Percentiles rank a stretch among this genome's conserved stretches.
Conservation (phyloP, 768 basidiomycete species). For the Amanita rubescens region DNA sequence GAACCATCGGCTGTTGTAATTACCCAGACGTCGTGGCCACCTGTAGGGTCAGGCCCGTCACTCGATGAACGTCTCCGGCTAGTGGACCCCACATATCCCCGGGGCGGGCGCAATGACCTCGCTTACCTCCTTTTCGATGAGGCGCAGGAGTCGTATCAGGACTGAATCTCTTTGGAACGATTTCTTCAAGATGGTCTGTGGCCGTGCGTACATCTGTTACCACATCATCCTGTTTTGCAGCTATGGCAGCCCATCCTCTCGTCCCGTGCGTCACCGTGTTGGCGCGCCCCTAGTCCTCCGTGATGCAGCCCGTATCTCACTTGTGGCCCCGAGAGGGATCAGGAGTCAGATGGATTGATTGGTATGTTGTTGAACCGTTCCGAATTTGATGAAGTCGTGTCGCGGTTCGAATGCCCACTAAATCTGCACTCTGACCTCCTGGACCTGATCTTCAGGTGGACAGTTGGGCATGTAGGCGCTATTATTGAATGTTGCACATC, state of each 20-base stretch:
- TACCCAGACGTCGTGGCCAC: neutral
- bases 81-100: neutral
- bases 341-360: neutral
- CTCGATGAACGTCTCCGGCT: neutral
- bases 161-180: conserved; percentile 4
- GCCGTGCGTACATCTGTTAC: neutral
- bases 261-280: neutral
- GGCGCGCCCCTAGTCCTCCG: neutral
- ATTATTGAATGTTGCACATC: too few relatives aligned
- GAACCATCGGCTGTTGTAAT: neutral
- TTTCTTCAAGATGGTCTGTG: conserved; percentile 7
- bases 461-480: conserved; percentile 10
- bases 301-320: neutral
- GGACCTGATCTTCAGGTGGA: conserved; percentile 10
- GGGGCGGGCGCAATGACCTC: neutral
- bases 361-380: conserved; percentile 10
- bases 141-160: conserved; percentile 5
- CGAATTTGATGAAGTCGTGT: conserved; percentile 12
- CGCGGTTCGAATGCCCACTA: neutral
- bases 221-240: conserved; percentile 5
- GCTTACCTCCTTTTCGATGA: conserved; percentile 8
- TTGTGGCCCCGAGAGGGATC: conserved; percentile 5
- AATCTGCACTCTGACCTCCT: conserved; percentile 4
- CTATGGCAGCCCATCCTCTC: conserved; percentile 4
- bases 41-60: neutral